These are phyloP conservation scores for Candida sp. DNA, from an alignment of 1,139 yeast genomes.

Conservation along the genomic window DNA sequence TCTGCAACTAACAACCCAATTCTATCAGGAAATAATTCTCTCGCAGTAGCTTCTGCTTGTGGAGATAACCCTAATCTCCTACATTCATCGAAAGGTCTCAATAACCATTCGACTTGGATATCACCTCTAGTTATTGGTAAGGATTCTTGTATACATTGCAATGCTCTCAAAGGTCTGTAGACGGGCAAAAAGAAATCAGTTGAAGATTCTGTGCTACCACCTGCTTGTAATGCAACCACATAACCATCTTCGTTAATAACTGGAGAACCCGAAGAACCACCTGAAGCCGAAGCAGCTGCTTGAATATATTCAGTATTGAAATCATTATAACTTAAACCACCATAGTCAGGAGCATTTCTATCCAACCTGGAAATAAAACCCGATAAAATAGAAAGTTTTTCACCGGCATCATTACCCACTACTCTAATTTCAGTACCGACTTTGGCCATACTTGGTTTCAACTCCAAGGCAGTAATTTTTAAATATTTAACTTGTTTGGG, in stretches of 20 bases:
- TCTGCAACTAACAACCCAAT: slow-evolving; percentile 87
- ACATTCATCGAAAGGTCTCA: slow-evolving; percentile 90
- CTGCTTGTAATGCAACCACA: slow-evolving; percentile 93
- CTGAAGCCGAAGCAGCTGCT: slow-evolving; percentile 95
- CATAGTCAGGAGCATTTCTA: slow-evolving; percentile 94
- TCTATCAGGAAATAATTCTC: slow-evolving; percentile 66
- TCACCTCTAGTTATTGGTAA: slow-evolving; percentile 72
- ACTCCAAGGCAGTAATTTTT: slow-evolving; percentile 60
- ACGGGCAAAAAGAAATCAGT: slow-evolving; percentile 92
- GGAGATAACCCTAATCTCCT: slow-evolving; percentile 78
- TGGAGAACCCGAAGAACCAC: slow-evolving; percentile 96
- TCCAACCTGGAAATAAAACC: slow-evolving; percentile 91
- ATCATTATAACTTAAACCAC: slow-evolving; percentile 85
- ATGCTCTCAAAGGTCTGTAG: slow-evolving; percentile 77
- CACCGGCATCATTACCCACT: slow-evolving; percentile 97
- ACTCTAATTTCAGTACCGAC: slow-evolving; percentile 93
- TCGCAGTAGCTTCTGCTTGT: slow-evolving; percentile 68
- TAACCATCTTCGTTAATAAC: slow-evolving; percentile 85
- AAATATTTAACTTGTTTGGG: slow-evolving; percentile 72
- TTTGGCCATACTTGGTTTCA: slow-evolving; percentile 79
- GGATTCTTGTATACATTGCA: slow-evolving; percentile 62
- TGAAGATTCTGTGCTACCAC: slow-evolving; percentile 88
- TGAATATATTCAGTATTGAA: slow-evolving; percentile 95
- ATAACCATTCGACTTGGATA: slow-evolving; percentile 86
- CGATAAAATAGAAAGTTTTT: slow-evolving; percentile 80